Evolutionary conservation across 2,329 filamentous ascomycete species (phyloP), one percentile per base, ranked within the genome.

Genomic region (Pleoardoris graminearum): DNA sequence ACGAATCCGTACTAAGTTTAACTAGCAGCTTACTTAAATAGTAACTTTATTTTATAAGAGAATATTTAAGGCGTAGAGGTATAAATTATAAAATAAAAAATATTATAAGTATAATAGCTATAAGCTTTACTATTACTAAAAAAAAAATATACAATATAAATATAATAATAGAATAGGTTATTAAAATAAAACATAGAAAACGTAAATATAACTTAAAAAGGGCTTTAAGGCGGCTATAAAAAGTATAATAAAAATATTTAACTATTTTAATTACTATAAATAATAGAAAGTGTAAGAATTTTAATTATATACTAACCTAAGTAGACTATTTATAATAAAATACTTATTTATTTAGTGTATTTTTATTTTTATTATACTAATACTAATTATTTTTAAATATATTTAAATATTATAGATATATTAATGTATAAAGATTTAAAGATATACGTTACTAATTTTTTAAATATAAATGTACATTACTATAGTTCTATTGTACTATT

Each of bases 141-240:
- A 41, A n/a, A 39, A 51, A 51, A 39, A 33, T 17, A 46, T 39
- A 25, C 33, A 51, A 8, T 46, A 22, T 29, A 41, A 51, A 46
- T 10, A 33, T 46, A 51, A 41, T 27, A 29, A 48, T 27, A 21
- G 38, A 11, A 48, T n/a, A 38, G 44, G 32, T 48, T 37, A 48
- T 12, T 10, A 10, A 27, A 22, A 48, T 38, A 32, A 48, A 32
- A 48, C 33, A 38, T n/a, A 42, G 49, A 12, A 21, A 45, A 51
- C 41, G 46, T 17, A 33, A 46, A 33, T 33, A 19, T 25, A 41
- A 39, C n/a, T 51, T 51, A 4, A 33, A 22, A 46, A 51, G 35
- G 22, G 49, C 49, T 46, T 51, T 51, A 41, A 51, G 38, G 49
- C 49, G 41, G 41, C 33, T 51, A 45, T n/a, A 51, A 41, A 33